Conservation (phyloP, 2,329 filamentous ascomycete genomes). For the Salinomyces thailandicus region DNA sequence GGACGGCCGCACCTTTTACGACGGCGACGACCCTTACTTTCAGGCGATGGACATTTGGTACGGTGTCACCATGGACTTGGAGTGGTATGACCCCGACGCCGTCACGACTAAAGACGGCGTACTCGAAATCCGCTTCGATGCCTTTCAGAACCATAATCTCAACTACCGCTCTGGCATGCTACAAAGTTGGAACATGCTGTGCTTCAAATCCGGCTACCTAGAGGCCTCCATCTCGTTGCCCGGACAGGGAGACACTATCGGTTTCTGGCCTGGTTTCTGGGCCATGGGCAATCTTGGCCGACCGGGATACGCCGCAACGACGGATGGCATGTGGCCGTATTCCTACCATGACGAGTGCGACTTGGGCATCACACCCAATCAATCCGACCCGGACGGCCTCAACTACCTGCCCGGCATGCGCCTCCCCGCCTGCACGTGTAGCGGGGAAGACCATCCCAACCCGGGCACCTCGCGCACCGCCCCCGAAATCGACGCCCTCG, state of each 20-base stretch:
- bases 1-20: conserved; percentile 58
- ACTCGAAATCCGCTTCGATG: conserved; percentile 54
- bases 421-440: conserved; percentile 57
- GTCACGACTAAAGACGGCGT: conserved; percentile 48
- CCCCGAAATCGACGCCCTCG: conserved; percentile 62
- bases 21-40: conserved; percentile 59
- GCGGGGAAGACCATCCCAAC: conserved; percentile 53
- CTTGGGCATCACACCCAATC: conserved; percentile 60
- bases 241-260: conserved; percentile 53
- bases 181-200: conserved; percentile 63
- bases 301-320: conserved; percentile 58
- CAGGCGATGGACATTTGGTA: conserved; percentile 62
- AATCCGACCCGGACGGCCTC: conserved; percentile 56
- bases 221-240: conserved; percentile 62
- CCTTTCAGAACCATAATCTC: conserved; percentile 53
- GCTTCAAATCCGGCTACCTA: conserved; percentile 60
- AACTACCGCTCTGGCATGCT: conserved; percentile 64
- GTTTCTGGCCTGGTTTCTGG: conserved; percentile 70
- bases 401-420: conserved; percentile 60
- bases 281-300: conserved; percentile 63
- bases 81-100: conserved; percentile 38
- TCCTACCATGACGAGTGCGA: conserved; percentile 60
- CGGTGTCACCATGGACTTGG: conserved; percentile 58
- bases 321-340: conserved; percentile 65
- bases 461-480: conserved; percentile 55